phyloP scores from a whole-genome alignment of 2,329 filamentous ascomycete species.

The Talaromyces marneffei region DNA sequence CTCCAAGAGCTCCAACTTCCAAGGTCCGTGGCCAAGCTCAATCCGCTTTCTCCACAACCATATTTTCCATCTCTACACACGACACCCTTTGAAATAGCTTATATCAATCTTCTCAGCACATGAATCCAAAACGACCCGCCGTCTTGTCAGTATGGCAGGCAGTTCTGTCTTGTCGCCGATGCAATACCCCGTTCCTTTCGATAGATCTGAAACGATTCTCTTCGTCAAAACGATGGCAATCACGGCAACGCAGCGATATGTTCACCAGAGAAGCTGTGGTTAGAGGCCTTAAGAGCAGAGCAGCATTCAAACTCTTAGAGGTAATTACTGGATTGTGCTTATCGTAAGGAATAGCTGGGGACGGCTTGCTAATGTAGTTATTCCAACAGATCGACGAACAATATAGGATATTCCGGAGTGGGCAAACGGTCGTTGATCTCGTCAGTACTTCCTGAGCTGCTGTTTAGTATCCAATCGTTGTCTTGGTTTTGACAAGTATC shows the following conservation, averaged over 20 bases:
- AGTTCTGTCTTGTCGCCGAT: slow-evolving; percentile 22
- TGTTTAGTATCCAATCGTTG: neutral
- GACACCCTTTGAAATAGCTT: neutral
- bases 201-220: slow-evolving; percentile 21
- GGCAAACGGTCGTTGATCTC: slow-evolving; percentile 85
- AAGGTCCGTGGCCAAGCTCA: slow-evolving; percentile 6
- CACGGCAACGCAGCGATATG: slow-evolving; percentile 66
- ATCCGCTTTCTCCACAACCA: neutral
- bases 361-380: neutral
- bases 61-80: neutral
- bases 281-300: slow-evolving; percentile 76
- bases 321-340: slow-evolving; percentile 39
- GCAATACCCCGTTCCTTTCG: neutral
- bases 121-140: neutral
- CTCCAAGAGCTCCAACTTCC: neutral
- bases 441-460: slow-evolving; percentile 40
- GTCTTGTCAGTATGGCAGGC: slow-evolving; percentile 4
- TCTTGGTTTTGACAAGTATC: slow-evolving; percentile 10
- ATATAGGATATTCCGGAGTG: slow-evolving; percentile 69
- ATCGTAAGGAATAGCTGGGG: slow-evolving; percentile 4
- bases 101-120: neutral
- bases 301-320: slow-evolving; percentile 88
- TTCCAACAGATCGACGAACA: slow-evolving; percentile 63
- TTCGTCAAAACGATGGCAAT: slow-evolving; percentile 76
- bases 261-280: slow-evolving; percentile 72